Evolutionary conservation across 2,329 filamentous ascomycete species (phyloP), one percentile per base, ranked within the genome.

Genomic region (Dissoconium aciculare): DNA sequence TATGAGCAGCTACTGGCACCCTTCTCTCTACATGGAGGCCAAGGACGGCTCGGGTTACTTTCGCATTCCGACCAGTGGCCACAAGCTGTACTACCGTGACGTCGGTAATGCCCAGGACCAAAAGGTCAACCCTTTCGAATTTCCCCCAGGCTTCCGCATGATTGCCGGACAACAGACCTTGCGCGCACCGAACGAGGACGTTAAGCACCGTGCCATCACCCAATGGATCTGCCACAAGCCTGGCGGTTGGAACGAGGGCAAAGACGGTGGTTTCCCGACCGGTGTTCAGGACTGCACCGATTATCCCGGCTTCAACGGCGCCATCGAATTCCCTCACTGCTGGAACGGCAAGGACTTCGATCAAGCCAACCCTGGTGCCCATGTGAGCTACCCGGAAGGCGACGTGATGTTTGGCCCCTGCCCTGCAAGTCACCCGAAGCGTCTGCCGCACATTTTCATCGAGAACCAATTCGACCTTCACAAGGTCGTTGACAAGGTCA

Each of bases 1-100:
- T 56, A 64, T 71, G 52, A 78, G 69, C 44, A 76, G 77, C 54
- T 85, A 87, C 62, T 85, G 80, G 80, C 71, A 75, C 37, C 78
- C 79, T 2, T 59, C 63, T 10, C 57, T 84, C 3, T 84, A 74
- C 56, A 81, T 76, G 43, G 55, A 78, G 39, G 65, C 72, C 45
- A 59, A 64, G 41, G 71, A 74, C 40, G 69, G 67, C 31, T 66
- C 64, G 29, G 71, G 81, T 42, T 69, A 74, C 53, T 25, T 48
- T 15, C 64, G 66, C 23, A 78, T 84, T 13, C 64, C 72, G 9
- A 49, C 44, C 24, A 53, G 53, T 46, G 80, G 80, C 52, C 74
- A 77, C 67, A 57, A 79, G 41, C 73, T 75, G 38, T 89, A 87
- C 62, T 85, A 85, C 59, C 74, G 54, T 39, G 50, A 43, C 35